Percentiles rank a stretch among this genome's conserved stretches.
These are phyloP conservation scores for Rhodamnia argentea DNA, from an alignment of 345 rosid genomes.

Conservation along the genomic window DNA sequence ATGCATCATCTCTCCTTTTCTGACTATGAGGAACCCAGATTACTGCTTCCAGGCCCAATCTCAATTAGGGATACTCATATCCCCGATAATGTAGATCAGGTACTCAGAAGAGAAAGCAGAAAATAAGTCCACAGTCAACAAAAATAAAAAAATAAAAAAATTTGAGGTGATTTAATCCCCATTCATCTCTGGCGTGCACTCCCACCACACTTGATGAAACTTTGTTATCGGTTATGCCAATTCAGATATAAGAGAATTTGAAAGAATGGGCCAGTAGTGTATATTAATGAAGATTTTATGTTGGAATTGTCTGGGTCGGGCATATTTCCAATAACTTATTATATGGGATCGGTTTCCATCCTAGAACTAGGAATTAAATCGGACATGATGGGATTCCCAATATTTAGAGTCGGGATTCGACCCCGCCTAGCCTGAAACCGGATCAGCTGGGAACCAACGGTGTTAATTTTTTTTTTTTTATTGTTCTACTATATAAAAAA, in stretches of 20 bases:
- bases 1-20: neutral
- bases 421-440: no score
- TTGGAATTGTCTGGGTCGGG: neutral
- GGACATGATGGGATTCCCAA: fast-evolving
- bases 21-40: neutral
- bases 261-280: fast-evolving
- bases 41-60: no score
- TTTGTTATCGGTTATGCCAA: neutral
- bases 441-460: no score
- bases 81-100: neutral
- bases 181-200: no score
- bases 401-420: fast-evolving
- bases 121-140: neutral
- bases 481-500: no score
- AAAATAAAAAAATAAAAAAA: no score
- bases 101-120: neutral
- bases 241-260: neutral
- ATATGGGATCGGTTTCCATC: neutral
- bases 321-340: neutral
- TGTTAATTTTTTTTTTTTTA: neutral
- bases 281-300: neutral
- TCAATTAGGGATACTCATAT: no score
- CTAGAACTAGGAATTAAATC: no score
- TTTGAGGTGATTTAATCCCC: no score
- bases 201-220: no score